Base-by-base conservation (phyloP, 106 monocot species). In the Dendrobium chrysotoxum region DNA sequence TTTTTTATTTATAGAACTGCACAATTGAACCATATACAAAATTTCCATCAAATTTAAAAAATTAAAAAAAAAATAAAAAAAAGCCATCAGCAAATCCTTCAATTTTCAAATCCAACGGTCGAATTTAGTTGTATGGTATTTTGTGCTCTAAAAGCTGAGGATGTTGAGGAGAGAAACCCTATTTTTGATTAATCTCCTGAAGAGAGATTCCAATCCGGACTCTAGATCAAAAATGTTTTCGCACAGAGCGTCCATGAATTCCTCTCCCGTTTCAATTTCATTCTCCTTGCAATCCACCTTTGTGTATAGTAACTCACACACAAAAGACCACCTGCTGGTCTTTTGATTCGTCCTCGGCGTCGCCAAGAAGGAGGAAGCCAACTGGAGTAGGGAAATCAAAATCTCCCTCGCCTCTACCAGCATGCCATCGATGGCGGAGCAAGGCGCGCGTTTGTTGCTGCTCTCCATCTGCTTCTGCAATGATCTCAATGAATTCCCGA, bases 401-500 rank as follows among this genome's bases (percentile, higher is more conserved):
- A 57, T 78, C 55, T 79, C 74, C 39, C 58, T 55, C 30, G 83
- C 55, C 67, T 83, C 58, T 2, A 16, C 67, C 78, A 83, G 16
- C 23, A 77, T 30, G 20, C 20, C 41, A 16, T 13, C 25, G 16
- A 65, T 21, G 1, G 21, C 31, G 0, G 35, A 44, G 26, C 28
- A 28, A 4, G 45, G 9, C 8, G n/a, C 7, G 18, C 21, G 47
- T 8, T 45, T 66, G 23, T 39, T 73, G 23, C 38, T 58, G 72
- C 72, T 35, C 31, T 77, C 77, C 82, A 82, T 78, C 40, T 53
- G 70, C 61, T 50, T 82, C 78, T 28, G 25, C 30, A 50, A 8
- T 71, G 39, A 77, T 44, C 75, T 82, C 67, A 66, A 76, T 10
- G 47, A 40, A 82, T 79, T 78, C 57, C 38, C 78, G 4, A 47